Percentiles rank a stretch among this genome's conserved stretches.
These are phyloP conservation scores for Quercus glauca DNA, from an alignment of 306 rosid species.

Conservation along the genomic window DNA sequence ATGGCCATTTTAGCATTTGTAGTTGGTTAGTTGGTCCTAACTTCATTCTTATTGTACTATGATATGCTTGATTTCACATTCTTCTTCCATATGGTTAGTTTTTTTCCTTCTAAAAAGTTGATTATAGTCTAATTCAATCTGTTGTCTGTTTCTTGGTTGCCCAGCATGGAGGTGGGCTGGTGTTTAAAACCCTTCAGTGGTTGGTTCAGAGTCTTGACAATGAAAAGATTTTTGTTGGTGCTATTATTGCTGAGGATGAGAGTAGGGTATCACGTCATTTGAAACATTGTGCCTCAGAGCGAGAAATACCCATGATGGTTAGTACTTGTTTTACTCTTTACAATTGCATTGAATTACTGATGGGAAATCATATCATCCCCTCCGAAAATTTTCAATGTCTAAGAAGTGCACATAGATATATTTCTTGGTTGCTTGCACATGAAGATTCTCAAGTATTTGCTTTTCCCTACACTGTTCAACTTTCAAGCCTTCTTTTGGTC, in stretches of 20 bases:
- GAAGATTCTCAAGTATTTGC: not conserved
- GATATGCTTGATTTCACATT: not conserved
- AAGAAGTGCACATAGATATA: not conserved
- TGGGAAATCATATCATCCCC: not conserved
- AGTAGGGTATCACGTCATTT: constrained; percentile 65
- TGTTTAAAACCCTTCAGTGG: constrained; percentile 70
- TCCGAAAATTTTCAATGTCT: not conserved
- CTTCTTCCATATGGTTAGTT: not conserved
- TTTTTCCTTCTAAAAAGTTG: not conserved
- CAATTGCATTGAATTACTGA: not conserved
- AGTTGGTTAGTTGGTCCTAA: not conserved
- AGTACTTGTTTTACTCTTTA: constrained; percentile 13
- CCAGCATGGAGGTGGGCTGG: constrained; percentile 83
- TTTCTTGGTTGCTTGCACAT: not conserved
- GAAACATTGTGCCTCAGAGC: constrained; percentile 67
- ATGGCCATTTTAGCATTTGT: not conserved
- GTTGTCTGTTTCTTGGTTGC: constrained; percentile 9
- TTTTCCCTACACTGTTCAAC: not conserved
- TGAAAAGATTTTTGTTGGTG: constrained; percentile 43
- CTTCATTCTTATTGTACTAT: not conserved
- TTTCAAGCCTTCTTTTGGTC: constrained; percentile 4
- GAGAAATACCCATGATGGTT: constrained; percentile 59
- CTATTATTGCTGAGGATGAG: constrained; percentile 57
- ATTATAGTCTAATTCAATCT: not conserved
- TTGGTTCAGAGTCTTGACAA: constrained; percentile 42